Base-by-base conservation (phyloP, 257 asterid genomes). In the Osmanthus fragrans region DNA sequence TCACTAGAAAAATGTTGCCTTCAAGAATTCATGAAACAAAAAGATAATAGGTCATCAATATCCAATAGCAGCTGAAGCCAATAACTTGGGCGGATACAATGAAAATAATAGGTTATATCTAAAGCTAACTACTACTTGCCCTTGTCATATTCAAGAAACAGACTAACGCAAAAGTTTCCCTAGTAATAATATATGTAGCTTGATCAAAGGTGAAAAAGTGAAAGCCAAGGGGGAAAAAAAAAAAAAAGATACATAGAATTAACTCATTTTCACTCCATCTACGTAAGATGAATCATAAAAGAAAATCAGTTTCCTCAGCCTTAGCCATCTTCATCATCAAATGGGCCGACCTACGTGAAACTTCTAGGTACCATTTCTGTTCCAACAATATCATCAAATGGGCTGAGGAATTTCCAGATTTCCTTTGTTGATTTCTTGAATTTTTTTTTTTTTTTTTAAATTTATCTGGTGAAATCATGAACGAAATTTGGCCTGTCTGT, bases 181-280 rank as follows among this genome's bases (percentile, higher is more conserved):
- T 15, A 76, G 58, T 51, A 65, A 79, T 79, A 49, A 78, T 27
- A 73, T 76, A 69, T 74, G 27, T 49, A 25, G 36, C 29, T 9
- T 77, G 32, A 51, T 71, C 72, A 72, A 34, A 70, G 63, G 40
- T 27, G 47, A 71, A 45, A 83, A 84, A 84, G 86, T 68, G 74
- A 80, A 66, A 81, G 86, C 76, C 30, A n/a, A 74, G 60, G 49
- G 5, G 39, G 80, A 74, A 78, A 73, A 32, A 32, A 73, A 32
- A 32, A 9, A 2, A 40, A 10, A 80, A 71, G 77, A 81, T 74
- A 85, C 92, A 86, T 82, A 82, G 97, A 86, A 91, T 87, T 82
- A 90, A 89, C 90, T 89, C 92, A 85, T 84, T 88, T 86, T 86
- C 96, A 86, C 96, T 90, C 94, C 90, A 87, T 84, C 97, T 84